Conservation (phyloP, 305 asterid genomes). For the Solanum hybrid region DNA sequence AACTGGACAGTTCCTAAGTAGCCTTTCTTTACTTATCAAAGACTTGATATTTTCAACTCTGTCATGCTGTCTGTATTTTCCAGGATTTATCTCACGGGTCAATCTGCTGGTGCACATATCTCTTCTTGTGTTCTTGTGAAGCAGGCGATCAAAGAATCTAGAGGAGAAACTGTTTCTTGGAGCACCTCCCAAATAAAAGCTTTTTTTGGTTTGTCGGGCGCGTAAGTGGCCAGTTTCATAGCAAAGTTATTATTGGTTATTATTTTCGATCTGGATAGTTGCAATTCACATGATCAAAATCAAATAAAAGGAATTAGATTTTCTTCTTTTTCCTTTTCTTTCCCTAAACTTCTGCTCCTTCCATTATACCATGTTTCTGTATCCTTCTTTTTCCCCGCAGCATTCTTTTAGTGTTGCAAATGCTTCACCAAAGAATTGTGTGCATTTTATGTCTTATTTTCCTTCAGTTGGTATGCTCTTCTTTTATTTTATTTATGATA, state of each 20-base stretch:
- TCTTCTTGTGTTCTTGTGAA: constrained; percentile 79
- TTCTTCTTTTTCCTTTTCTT: background rate
- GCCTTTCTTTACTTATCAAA: background rate
- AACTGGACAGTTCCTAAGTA: background rate
- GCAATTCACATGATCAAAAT: background rate
- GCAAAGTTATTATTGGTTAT: background rate
- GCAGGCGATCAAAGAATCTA: constrained; percentile 80
- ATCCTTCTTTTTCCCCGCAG: background rate
- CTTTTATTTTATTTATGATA: background rate
- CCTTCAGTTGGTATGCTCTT: background rate
- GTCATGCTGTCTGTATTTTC: background rate
- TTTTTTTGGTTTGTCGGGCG: constrained; percentile 97
- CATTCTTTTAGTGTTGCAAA: background rate
- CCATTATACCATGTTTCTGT: background rate
- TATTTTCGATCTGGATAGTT: constrained; percentile 5
- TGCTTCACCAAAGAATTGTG: background rate
- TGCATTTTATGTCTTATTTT: background rate
- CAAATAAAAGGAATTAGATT: background rate
- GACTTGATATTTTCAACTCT: background rate
- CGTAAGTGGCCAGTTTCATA: constrained; percentile 34
- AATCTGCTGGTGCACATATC: constrained; percentile 99
- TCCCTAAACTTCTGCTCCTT: background rate
- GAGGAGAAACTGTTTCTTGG: constrained; percentile 67
- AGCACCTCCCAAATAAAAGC: constrained; percentile 77
- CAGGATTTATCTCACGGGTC: constrained; percentile 95